Evolutionary conservation across 257 asterid genomes (phyloP), one percentile per base, ranked within the genome.

Genomic region (Jaltomata sinuosa): DNA sequence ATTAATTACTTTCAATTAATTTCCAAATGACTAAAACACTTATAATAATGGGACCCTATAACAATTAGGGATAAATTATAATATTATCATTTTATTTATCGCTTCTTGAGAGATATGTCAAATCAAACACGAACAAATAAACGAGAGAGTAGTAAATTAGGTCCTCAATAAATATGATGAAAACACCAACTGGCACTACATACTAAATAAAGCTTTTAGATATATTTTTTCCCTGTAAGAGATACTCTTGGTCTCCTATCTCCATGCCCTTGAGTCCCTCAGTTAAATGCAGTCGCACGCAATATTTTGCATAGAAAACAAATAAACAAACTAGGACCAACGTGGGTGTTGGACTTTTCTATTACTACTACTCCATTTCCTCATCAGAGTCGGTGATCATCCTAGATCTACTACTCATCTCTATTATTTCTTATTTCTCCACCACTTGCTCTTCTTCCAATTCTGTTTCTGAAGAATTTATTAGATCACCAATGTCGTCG

Each of bases 401-500:
- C 71, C 61, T 29, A 76, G 81, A 77, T 77, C 81, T 49, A 45
- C 72, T 29, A 67, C 42, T 76, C 27, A 34, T 34, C 45, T 76
- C 61, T 47, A 15, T 62, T 27, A 61, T 25, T 74, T 74, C 81
- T 62, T 27, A 61, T 25, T 74, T 74, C 81, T 74, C 59, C 38
- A n/a, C 47, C 2, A 83, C 62, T 21, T 42, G 53, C 3, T 36
- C 85, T n/a, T 12, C 31, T 2, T 14, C 52, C 16, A n/a, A n/a
- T n/a, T 64, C 21, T 38, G 4, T 0, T 14, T 16, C 82, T 78
- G 0, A 32, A 67, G 34, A 76, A 34, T 5, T 47, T 74, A 15
- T 25, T 61, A 45, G 25, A 45, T n/a, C 15, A 72, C 49, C 62
- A 82, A 92, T 89, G 97, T 91, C 97, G 92, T 91, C 97, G 64